Conservation (phyloP, 768 basidiomycete species). For the Infundibulicybe gibba region DNA sequence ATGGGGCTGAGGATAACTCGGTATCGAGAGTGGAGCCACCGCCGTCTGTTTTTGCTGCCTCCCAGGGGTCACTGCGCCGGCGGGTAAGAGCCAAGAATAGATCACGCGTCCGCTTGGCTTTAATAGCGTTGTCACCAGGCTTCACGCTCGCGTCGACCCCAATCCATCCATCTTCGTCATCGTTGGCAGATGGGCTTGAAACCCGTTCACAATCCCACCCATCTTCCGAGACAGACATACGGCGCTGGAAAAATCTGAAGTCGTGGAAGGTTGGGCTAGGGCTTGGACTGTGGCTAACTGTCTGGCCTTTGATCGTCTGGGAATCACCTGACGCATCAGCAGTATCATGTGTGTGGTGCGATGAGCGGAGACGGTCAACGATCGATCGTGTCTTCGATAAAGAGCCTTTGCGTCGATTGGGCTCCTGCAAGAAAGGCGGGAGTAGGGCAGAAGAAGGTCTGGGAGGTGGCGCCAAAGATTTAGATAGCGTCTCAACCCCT, state of each 20-base stretch:
- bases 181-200: conserved; percentile 29
- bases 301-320: conserved; percentile 8
- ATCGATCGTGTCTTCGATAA: conserved; percentile 57
- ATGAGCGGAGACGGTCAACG: conserved; percentile 50
- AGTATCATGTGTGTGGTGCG: conserved; percentile 10
- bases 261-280: conserved; percentile 31
- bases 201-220: conserved; percentile 29
- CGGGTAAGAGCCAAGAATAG: conserved; percentile 37
- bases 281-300: conserved; percentile 24
- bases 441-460: conserved; percentile 32
- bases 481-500: conserved; percentile 27
- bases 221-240: conserved; percentile 35
- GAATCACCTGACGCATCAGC: conserved; percentile 1
- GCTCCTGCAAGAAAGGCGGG: conserved; percentile 46
- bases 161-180: conserved; percentile 45
- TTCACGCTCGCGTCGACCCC: conserved; percentile 21
- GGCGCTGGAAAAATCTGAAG: conserved; percentile 24
- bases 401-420: conserved; percentile 33
- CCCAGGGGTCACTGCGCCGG: conserved; percentile 34
- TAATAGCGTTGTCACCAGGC: conserved; percentile 19
- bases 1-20: conserved; percentile 15
- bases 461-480: conserved; percentile 22
- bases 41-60: conserved; percentile 13
- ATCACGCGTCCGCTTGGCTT: conserved; percentile 37
- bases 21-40: conserved; percentile 5